Percentiles rank a stretch among this genome's conserved stretches.
Conservation (phyloP, 495 filamentous ascomycete genomes). For the Penicillium parvum region DNA sequence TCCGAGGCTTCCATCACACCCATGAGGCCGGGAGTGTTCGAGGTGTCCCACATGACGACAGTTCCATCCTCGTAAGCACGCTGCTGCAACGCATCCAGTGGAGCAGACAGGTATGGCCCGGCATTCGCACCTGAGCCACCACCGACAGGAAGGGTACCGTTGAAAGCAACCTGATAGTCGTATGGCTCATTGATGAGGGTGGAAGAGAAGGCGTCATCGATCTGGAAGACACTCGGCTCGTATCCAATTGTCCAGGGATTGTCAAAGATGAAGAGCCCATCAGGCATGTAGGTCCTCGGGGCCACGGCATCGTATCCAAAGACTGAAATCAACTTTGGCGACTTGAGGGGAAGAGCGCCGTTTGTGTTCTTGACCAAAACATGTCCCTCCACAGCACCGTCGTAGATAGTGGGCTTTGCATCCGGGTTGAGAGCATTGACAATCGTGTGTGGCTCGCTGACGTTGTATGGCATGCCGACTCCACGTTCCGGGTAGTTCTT, state of each 20-base stretch:
- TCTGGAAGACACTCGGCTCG: constrained; percentile 28
- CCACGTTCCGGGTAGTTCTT: constrained; percentile 38
- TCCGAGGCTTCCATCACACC: constrained; percentile 35
- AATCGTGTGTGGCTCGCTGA: constrained; percentile 69
- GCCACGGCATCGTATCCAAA: constrained; percentile 62
- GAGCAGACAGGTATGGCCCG: constrained; percentile 42
- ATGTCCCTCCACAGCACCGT: constrained; percentile 57
- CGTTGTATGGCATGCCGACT: constrained; percentile 53
- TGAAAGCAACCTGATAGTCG: constrained; percentile 36
- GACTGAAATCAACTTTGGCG: constrained; percentile 52
- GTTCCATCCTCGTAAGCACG: constrained; percentile 44
- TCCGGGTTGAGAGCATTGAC: constrained; percentile 46
- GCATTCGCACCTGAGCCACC: constrained; percentile 20
- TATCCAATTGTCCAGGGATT: constrained; percentile 32
- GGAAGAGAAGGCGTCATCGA: not conserved
- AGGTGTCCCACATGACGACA: constrained; percentile 40
- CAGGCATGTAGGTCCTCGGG: constrained; percentile 10
- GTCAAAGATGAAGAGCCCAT: not conserved
- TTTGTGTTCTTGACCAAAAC: constrained; percentile 69
- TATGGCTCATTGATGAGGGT: constrained; percentile 2
- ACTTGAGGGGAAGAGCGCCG: constrained; percentile 56
- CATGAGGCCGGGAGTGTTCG: constrained; percentile 37
- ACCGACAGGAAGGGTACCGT: constrained; percentile 55
- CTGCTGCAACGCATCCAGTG: constrained; percentile 49
- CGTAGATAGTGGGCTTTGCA: constrained; percentile 47